Evolutionary conservation across 257 asterid species (phyloP).

Genomic region (Capsicum baccatum): DNA sequence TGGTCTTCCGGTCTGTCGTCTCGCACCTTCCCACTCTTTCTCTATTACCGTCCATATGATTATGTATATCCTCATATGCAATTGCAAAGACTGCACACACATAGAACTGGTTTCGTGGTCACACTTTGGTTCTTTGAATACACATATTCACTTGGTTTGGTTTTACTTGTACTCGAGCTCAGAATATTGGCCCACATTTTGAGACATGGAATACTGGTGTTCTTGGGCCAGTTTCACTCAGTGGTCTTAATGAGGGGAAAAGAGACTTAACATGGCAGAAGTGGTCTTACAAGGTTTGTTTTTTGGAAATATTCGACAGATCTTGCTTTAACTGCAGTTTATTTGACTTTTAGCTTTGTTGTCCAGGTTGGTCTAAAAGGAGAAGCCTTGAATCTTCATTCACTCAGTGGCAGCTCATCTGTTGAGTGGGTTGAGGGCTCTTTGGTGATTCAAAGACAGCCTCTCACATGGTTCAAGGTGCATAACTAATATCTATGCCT

Average conservation of each 20-base stretch:
- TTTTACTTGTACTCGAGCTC: neutral
- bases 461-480: conserved; percentile 43
- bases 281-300: conserved; percentile 84
- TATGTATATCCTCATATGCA: neutral
- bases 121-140: neutral
- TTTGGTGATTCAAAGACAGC: conserved; percentile 35
- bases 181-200: conserved; percentile 42
- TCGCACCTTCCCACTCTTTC: conserved; percentile 25
- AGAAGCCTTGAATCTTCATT: conserved; percentile 87
- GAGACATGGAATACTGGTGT: conserved; percentile 61
- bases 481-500: neutral
- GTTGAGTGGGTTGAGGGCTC: conserved; percentile 44
- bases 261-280: conserved; percentile 96
- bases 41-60: neutral
- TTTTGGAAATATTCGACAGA: neutral
- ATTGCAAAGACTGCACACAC: neutral
- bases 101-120: neutral
- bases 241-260: conserved; percentile 88
- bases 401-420: conserved; percentile 36
- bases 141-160: conserved; percentile 18
- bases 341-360: conserved; percentile 22
- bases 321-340: neutral
- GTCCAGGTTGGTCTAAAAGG: conserved; percentile 90
- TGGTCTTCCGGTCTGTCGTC: conserved; percentile 42
- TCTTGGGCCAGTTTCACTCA: conserved; percentile 94